These are phyloP conservation scores for Akanthomyces dipterigenus DNA, from an alignment of 2,329 filamentous ascomycete species.

Conservation along the genomic window DNA sequence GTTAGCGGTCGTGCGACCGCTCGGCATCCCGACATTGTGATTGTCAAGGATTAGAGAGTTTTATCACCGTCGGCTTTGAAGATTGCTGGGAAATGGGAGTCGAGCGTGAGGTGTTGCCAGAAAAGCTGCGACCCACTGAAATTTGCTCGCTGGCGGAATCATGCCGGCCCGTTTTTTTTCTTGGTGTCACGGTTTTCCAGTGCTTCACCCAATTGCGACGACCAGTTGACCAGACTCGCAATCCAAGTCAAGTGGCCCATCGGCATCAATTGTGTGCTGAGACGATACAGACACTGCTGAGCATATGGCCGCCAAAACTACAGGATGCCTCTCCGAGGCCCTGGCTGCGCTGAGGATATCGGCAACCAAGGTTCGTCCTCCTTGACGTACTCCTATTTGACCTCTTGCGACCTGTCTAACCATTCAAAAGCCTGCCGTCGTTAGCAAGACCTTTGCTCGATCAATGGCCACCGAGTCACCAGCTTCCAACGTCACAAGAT, in stretches of 20 bases:
- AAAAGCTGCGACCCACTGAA: conserved; percentile 28
- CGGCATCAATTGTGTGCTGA: neutral
- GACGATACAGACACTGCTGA: neutral
- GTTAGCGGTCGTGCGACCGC: conserved; percentile 51
- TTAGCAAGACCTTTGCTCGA: conserved; percentile 38
- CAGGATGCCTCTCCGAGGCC: conserved; percentile 46
- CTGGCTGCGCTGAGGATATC: conserved; percentile 43
- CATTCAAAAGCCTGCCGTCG: conserved; percentile 25
- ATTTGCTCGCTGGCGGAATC: conserved; percentile 21
- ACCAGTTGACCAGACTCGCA: neutral
- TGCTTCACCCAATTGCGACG: neutral
- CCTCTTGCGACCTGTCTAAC: conserved; percentile 24
- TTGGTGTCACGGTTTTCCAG: conserved; percentile 21
- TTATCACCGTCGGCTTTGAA: neutral
- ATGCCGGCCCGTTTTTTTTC: conserved; percentile 21
- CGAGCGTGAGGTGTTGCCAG: conserved; percentile 13
- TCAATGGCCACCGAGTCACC: conserved; percentile 51
- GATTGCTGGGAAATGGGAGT: conserved; percentile 13
- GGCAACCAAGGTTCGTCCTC: conserved; percentile 28
- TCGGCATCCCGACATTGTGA: conserved; percentile 51
- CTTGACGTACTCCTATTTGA: conserved; percentile 1
- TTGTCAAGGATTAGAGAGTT: conserved; percentile 13
- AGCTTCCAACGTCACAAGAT: conserved; percentile 30
- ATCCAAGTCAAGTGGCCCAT: no score
- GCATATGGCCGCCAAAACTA: conserved; percentile 41